phyloP scores from a whole-genome alignment of 129 eudicot species.

The Escallonia rubra region DNA sequence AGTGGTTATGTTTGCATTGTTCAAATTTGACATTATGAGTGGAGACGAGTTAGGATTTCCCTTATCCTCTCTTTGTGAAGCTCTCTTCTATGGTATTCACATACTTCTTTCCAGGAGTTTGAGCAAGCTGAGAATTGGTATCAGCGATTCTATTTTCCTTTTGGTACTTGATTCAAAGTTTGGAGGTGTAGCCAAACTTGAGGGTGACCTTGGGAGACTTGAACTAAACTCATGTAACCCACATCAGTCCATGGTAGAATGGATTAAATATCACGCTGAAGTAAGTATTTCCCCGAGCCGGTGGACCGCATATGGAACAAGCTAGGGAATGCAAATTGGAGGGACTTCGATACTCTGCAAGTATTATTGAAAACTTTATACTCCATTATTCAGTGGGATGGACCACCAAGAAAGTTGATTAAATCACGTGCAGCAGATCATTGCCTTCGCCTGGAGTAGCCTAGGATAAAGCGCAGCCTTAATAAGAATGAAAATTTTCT shows the following conservation, averaged over 20 bases:
- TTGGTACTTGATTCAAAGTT: conserved; percentile 66
- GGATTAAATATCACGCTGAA: conserved; percentile 59
- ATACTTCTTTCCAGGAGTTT: conserved; percentile 68
- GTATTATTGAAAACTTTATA: conserved; percentile 57
- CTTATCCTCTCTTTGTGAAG: conserved; percentile 54
- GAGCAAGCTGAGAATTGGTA: conserved; percentile 38
- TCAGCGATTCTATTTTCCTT: conserved; percentile 52
- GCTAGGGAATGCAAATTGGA: conserved; percentile 89
- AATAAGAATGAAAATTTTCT: conserved; percentile 29
- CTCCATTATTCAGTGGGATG: conserved; percentile 60
- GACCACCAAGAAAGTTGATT: conserved; percentile 64
- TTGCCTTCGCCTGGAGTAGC: conserved; percentile 61
- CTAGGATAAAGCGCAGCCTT: conserved; percentile 50
- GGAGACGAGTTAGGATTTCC: conserved; percentile 45
- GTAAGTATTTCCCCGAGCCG: conserved; percentile 49
- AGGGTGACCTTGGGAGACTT: conserved; percentile 66
- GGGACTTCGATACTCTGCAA: conserved; percentile 78
- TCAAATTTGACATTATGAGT: conserved; percentile 41
- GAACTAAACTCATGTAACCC: conserved; percentile 49
- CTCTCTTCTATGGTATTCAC: conserved; percentile 62
- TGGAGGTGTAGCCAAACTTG: conserved; percentile 77
- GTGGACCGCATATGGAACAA: conserved; percentile 82
- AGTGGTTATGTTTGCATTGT: conserved; percentile 66
- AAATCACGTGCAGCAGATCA: conserved; percentile 66
- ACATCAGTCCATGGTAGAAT: conserved; percentile 53